Percentiles rank a stretch among this genome's conserved stretches.
These are phyloP conservation scores for Ormosia emarginata DNA, from an alignment of 306 rosid species.

Conservation along the genomic window DNA sequence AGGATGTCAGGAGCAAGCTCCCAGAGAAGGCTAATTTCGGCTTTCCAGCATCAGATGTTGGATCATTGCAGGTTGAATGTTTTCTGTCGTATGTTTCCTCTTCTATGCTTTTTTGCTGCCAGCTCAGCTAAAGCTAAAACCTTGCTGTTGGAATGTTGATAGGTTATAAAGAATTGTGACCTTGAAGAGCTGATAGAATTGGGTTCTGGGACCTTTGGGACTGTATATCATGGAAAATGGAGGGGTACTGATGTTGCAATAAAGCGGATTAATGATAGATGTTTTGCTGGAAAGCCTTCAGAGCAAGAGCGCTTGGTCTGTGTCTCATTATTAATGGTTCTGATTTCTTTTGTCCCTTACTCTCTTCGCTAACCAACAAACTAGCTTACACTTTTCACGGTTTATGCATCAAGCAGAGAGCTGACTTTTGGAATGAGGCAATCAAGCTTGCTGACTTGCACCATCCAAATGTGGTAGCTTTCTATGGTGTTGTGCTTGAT, in stretches of 20 bases:
- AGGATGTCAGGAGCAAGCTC: constrained; percentile 57
- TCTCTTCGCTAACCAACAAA: not conserved
- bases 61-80: constrained; percentile 73
- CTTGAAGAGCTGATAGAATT: constrained; percentile 73
- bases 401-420: constrained; percentile 53
- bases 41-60: constrained; percentile 68
- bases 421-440: constrained; percentile 98
- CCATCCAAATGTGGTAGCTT: constrained; percentile 95
- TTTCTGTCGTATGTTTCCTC: constrained; percentile 14
- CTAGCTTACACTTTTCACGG: not conserved
- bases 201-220: constrained; percentile 52
- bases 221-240: constrained; percentile 97
- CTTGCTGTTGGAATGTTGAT: constrained; percentile 1
- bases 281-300: constrained; percentile 83
- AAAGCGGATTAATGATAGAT: constrained; percentile 84
- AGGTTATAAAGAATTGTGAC: constrained; percentile 83
- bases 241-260: constrained; percentile 95
- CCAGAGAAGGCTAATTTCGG: constrained; percentile 61
- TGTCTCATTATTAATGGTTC: constrained; percentile 19
- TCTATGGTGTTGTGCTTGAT: constrained; percentile 91
- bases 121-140: constrained; percentile 12
- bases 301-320: constrained; percentile 93
- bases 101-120: constrained; percentile 9
- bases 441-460: constrained; percentile 92
- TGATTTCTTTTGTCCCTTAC: not conserved